Evolutionary conservation across 2,329 filamentous ascomycete species (phyloP).

Genomic region (Metarhizium anisopliae): DNA sequence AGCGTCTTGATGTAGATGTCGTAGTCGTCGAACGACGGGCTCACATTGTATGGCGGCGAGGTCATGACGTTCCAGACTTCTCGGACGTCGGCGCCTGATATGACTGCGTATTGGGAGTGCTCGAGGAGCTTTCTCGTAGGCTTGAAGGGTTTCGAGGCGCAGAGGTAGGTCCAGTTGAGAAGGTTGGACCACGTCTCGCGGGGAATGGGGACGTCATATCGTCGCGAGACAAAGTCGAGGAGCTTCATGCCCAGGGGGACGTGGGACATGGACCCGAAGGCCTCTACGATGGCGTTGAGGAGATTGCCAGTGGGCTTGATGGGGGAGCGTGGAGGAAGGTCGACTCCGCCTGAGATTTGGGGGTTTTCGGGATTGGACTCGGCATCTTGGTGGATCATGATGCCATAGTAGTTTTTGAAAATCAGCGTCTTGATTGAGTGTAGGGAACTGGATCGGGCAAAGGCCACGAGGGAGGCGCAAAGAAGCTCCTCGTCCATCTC

Average conservation of each 20-base stretch:
- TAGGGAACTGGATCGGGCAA: slow-evolving; percentile 28
- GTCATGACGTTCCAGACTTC: slow-evolving; percentile 53
- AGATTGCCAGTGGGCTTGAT: slow-evolving; percentile 50
- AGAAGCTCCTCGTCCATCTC: slow-evolving; percentile 28
- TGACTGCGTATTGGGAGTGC: slow-evolving; percentile 17
- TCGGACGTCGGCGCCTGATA: slow-evolving; percentile 35
- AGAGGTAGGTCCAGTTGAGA: slow-evolving; percentile 57
- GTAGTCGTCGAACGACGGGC: slow-evolving; percentile 49
- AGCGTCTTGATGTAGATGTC: slow-evolving; percentile 32
- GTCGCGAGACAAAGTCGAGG: slow-evolving; percentile 52
- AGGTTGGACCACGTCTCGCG: slow-evolving; percentile 55
- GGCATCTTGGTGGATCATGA: slow-evolving; percentile 14
- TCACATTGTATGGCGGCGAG: slow-evolving; percentile 43
- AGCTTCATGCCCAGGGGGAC: slow-evolving; percentile 49
- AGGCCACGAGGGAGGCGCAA: slow-evolving; percentile 32
- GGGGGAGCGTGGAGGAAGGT: slow-evolving; percentile 38
- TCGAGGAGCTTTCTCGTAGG: slow-evolving; percentile 27
- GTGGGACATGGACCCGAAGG: slow-evolving; percentile 57
- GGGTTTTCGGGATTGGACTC: slow-evolving; percentile 10
- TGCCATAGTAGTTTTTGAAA: slow-evolving; percentile 20
- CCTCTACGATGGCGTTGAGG: slow-evolving; percentile 58
- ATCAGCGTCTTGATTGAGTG: slow-evolving; percentile 24
- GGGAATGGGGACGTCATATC: slow-evolving; percentile 50
- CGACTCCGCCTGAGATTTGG: slow-evolving; percentile 23
- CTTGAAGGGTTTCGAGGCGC: slow-evolving; percentile 29